Percentiles rank a stretch among this genome's conserved stretches.
Conservation (phyloP, 225 moss, liverwort and hornwort species). For the Pleurozium schreberi region DNA sequence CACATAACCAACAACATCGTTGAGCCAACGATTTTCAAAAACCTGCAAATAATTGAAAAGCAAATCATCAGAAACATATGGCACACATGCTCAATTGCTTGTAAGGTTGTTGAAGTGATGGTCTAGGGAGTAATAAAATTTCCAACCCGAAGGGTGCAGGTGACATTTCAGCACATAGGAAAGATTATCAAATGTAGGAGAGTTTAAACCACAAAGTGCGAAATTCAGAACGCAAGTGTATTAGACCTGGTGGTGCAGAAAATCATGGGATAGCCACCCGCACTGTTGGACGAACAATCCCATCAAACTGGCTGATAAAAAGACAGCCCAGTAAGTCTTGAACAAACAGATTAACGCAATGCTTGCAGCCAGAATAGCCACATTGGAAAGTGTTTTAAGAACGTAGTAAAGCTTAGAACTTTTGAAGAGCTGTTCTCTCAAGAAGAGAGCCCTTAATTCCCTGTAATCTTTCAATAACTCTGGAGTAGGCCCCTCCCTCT, state of each 20-base stretch:
- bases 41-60: conserved; percentile 13
- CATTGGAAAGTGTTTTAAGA: conserved; percentile 34
- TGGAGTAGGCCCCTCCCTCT: conserved; percentile 50
- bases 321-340: conserved; percentile 35
- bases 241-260: conserved; percentile 73
- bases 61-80: background rate
- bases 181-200: background rate
- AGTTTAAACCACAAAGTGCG: background rate
- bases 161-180: background rate
- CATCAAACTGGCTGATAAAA: conserved; percentile 58
- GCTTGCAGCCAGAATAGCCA: conserved; percentile 55
- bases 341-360: conserved; percentile 33
- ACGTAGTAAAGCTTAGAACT: conserved; percentile 69
- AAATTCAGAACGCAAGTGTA: background rate
- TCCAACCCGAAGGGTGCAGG: background rate
- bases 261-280: conserved; percentile 94
- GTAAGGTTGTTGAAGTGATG: background rate
- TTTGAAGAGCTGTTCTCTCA: conserved; percentile 63
- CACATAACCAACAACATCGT: conserved; percentile 40
- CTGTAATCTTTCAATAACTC: conserved; percentile 77
- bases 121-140: background rate
- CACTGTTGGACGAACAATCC: conserved; percentile 75
- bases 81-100: background rate
- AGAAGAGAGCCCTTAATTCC: conserved; percentile 51
- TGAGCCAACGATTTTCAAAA: conserved; percentile 65